Conservation (phyloP, 495 filamentous ascomycete genomes). For the Chaetomium cochliodes region DNA sequence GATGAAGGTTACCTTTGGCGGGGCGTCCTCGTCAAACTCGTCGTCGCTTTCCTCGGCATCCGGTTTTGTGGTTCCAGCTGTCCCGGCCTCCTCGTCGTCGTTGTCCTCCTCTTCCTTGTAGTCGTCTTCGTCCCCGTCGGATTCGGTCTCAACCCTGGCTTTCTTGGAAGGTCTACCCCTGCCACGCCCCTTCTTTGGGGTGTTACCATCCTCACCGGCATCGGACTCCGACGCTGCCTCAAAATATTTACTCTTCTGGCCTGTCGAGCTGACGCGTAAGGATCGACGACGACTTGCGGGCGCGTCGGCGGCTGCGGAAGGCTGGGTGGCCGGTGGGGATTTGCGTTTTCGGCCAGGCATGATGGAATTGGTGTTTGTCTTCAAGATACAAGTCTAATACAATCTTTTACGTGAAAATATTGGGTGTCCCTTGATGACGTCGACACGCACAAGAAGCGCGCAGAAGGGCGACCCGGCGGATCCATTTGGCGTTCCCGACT, state of each 20-base stretch:
- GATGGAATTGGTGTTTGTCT: not conserved
- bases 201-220: not conserved
- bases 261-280: conserved; percentile 35
- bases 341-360: conserved; percentile 29
- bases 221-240: conserved; percentile 28
- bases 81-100: conserved; percentile 12
- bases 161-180: conserved; percentile 19
- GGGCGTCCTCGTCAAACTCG: conserved; percentile 39
- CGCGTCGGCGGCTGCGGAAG: conserved; percentile 10
- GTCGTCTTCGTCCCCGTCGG: conserved; percentile 28
- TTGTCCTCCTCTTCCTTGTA: conserved; percentile 25
- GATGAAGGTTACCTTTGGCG: conserved; percentile 54
- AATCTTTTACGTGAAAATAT: not conserved
- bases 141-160: conserved; percentile 24
- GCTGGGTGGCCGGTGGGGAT: conserved; percentile 15
- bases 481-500: conserved; percentile 1
- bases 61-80: conserved; percentile 17
- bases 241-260: conserved; percentile 44
- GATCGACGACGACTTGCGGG: conserved; percentile 39
- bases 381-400: not conserved
- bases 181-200: conserved; percentile 1
- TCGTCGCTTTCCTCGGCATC: conserved; percentile 34
- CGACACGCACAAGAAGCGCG: not conserved
- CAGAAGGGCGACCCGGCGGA: not conserved
- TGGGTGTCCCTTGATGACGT: conserved; percentile 6